Percentiles rank a stretch among this genome's conserved stretches.
phyloP scores from a whole-genome alignment of 176 grass and related monocot species.

The Oryza brachyantha region DNA sequence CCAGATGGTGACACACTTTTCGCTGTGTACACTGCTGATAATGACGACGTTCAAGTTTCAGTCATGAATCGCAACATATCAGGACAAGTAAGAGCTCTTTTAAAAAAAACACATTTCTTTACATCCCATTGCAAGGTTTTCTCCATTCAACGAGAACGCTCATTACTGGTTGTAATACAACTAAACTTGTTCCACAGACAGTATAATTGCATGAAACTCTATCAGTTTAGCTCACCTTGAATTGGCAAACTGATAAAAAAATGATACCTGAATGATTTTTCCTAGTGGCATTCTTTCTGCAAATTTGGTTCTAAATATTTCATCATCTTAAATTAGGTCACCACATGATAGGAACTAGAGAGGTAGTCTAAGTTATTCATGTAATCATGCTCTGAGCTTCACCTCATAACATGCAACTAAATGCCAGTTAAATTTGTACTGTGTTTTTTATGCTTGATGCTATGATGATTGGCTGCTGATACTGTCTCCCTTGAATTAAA shows the following conservation, averaged over 20 bases:
- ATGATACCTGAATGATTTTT: background rate
- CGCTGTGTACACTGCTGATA: slow-evolving; percentile 89
- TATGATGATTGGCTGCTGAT: background rate
- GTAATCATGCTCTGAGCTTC: slow-evolving; percentile 12
- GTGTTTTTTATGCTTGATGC: slow-evolving; percentile 10
- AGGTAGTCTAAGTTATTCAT: slow-evolving; percentile 8
- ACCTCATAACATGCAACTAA: background rate
- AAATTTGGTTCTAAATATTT: slow-evolving; percentile 16
- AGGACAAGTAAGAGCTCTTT: slow-evolving; percentile 70
- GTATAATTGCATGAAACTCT: background rate
- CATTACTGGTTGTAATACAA: slow-evolving; percentile 36
- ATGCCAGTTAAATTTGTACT: background rate
- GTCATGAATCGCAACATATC: slow-evolving; percentile 75
- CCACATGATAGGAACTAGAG: slow-evolving; percentile 9
- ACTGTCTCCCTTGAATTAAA: background rate
- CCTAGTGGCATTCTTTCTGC: background rate
- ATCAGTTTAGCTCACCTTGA: background rate
- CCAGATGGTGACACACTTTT: slow-evolving; percentile 80
- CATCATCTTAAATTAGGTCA: slow-evolving; percentile 1
- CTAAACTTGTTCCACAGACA: background rate
- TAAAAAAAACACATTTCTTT: slow-evolving; percentile 15
- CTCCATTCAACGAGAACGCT: background rate
- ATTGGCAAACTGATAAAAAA: background rate
- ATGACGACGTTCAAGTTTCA: slow-evolving; percentile 80
- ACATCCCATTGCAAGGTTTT: slow-evolving; percentile 25